Conservation (phyloP, 140 eudicot genomes). For the Stevia rebaudiana region DNA sequence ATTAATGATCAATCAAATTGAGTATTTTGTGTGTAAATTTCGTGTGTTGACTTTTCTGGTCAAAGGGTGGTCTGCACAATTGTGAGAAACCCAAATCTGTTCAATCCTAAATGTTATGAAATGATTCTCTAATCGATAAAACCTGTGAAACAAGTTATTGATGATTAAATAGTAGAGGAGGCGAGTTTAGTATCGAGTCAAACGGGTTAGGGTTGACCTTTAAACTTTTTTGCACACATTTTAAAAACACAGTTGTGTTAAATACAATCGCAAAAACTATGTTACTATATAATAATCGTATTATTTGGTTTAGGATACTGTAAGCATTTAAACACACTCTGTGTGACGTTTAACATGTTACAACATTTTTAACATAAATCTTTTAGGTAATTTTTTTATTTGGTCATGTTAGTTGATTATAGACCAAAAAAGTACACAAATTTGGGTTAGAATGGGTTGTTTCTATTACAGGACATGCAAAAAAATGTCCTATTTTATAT, state of each 20-base stretch:
- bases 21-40: too few species aligned
- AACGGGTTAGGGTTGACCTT: not conserved
- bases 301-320: not conserved
- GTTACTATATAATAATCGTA: not conserved
- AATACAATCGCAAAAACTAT: not conserved
- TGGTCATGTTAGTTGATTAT: not conserved
- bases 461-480: not conserved
- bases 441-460: not conserved
- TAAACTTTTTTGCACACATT: not conserved
- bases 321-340: not conserved
- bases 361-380: too few species aligned
- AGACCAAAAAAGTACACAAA: not conserved
- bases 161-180: conserved; percentile 3
- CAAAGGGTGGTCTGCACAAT: too few species aligned
- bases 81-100: too few species aligned
- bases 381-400: too few species aligned
- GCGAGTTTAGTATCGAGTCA: not conserved
- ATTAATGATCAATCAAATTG: too few species aligned
- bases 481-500: too few species aligned
- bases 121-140: too few species aligned
- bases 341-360: not conserved
- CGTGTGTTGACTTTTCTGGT: too few species aligned
- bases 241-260: not conserved
- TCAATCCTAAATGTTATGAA: too few species aligned
- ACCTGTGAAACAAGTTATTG: too few species aligned